phyloP scores from a whole-genome alignment of 2,329 filamentous ascomycete species.

The Plectosphaerella cucumerina region DNA sequence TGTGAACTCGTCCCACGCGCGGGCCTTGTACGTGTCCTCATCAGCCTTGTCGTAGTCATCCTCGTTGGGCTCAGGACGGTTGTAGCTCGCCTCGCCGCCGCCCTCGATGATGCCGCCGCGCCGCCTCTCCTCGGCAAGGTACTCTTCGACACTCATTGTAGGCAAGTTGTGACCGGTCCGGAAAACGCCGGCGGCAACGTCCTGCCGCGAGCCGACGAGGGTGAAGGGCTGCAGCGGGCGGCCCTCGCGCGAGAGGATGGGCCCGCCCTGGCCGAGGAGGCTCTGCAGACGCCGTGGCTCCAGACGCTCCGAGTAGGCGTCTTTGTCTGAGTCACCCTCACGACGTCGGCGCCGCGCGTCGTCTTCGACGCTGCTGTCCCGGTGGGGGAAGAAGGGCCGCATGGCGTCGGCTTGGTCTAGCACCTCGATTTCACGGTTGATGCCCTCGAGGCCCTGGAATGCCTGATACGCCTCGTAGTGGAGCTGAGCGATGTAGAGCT shows the following conservation, averaged over 20 bases:
- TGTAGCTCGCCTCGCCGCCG: slow-evolving; percentile 70
- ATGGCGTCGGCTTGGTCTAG: slow-evolving; percentile 65
- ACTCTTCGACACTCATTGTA: slow-evolving; percentile 98
- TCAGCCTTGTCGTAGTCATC: slow-evolving; percentile 87
- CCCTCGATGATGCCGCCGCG: slow-evolving; percentile 89
- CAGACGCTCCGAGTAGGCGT: slow-evolving; percentile 67
- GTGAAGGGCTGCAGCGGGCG: slow-evolving; percentile 91
- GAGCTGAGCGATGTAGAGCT: slow-evolving; percentile 73
- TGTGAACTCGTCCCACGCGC: slow-evolving; percentile 91
- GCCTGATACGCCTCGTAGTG: slow-evolving; percentile 70
- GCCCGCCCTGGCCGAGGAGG: slow-evolving; percentile 48
- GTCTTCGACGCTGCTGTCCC: slow-evolving; percentile 41
- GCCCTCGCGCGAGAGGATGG: slow-evolving; percentile 72
- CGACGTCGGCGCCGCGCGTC: slow-evolving; percentile 35
- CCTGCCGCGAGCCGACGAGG: slow-evolving; percentile 70
- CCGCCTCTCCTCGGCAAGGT: slow-evolving; percentile 83
- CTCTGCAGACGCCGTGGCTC: slow-evolving; percentile 55
- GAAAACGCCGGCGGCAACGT: slow-evolving; percentile 78
- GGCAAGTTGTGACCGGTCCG: slow-evolving; percentile 87
- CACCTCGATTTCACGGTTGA: slow-evolving; percentile 81
- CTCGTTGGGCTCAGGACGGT: slow-evolving; percentile 73
- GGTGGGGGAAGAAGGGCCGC: slow-evolving; percentile 31
- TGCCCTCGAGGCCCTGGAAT: slow-evolving; percentile 82
- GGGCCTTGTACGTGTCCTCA: slow-evolving; percentile 85
- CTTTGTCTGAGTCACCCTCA: slow-evolving; percentile 25